Conservation (phyloP, 1,139 yeast species). For the Chernovozyma aurita region DNA sequence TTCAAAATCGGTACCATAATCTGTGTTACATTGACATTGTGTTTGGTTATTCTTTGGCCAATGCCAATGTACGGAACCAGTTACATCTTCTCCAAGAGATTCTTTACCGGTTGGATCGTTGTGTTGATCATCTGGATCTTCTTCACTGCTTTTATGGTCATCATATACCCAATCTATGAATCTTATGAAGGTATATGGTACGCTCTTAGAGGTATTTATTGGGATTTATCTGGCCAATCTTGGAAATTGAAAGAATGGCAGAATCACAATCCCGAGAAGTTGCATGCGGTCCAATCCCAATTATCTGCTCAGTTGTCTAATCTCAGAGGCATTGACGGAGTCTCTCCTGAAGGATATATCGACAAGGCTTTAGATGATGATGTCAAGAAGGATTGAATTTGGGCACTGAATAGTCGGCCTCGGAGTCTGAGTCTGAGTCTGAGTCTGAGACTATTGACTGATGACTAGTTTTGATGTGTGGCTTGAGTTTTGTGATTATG, state of each 20-base stretch:
- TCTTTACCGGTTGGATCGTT: constrained; percentile 81
- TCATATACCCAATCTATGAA: constrained; percentile 61
- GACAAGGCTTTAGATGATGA: constrained; percentile 23
- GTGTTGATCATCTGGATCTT: constrained; percentile 74
- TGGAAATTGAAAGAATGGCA: constrained; percentile 74
- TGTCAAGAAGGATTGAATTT: constrained; percentile 13
- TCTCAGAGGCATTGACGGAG: constrained; percentile 31
- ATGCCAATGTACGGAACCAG: constrained; percentile 83
- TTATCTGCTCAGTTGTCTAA: constrained; percentile 33
- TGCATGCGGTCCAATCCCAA: constrained; percentile 66
- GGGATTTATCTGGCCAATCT: constrained; percentile 78
- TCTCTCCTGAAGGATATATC: constrained; percentile 20
- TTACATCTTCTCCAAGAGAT: constrained; percentile 64
- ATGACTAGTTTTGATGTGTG: no score
- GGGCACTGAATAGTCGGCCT: no score
- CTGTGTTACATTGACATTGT: constrained; percentile 54
- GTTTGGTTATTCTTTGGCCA: constrained; percentile 72
- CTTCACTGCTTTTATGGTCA: constrained; percentile 51
- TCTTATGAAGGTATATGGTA: constrained; percentile 61
- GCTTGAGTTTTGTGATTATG: background rate
- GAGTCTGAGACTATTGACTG: no score
- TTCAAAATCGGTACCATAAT: constrained; percentile 53
- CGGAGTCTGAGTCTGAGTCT: no score
- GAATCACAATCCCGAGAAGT: constrained; percentile 56
- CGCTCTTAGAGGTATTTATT: constrained; percentile 70